These are phyloP conservation scores for Apiotrichum laibachii DNA, from an alignment of 1,284 basidiomycete genomes.

Conservation along the genomic window DNA sequence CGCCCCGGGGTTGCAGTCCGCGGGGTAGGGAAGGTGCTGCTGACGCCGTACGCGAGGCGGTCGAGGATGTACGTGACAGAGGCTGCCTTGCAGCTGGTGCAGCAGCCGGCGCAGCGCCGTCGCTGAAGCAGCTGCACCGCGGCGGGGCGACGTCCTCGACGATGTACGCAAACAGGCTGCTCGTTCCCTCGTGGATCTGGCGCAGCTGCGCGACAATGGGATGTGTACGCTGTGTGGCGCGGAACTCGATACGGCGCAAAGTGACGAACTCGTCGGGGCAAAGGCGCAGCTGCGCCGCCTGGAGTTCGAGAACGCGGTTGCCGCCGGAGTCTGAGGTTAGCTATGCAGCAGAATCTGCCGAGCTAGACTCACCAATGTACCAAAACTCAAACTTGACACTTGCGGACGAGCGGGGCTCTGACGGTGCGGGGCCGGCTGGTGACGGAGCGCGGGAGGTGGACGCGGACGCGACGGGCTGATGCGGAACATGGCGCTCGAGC, in stretches of 20 bases:
- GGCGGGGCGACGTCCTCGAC: constrained; percentile 44
- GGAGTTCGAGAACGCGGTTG: constrained; percentile 24
- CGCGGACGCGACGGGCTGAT: background rate
- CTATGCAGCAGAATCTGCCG: background rate
- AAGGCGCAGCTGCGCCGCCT: constrained; percentile 34
- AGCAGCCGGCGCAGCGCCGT: background rate
- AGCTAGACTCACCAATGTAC: constrained; percentile 35
- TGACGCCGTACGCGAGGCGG: no score
- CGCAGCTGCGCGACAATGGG: constrained; percentile 36
- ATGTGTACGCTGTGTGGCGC: constrained; percentile 30
- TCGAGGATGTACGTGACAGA: no score
- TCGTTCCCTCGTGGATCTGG: constrained; percentile 27
- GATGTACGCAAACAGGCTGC: constrained; percentile 36
- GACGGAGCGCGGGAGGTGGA: background rate
- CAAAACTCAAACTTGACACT: constrained; percentile 40
- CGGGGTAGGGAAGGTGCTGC: no score
- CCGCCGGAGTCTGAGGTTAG: constrained; percentile 29
- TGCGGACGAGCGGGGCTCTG: background rate
- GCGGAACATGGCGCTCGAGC: background rate
- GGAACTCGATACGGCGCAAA: constrained; percentile 45
- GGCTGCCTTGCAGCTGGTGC: no score
- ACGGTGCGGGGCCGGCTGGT: background rate
- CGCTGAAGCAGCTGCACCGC: constrained; percentile 38
- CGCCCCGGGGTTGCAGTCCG: no score
- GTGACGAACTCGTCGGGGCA: constrained; percentile 39